A percentile compares a stretch with the other conserved stretches of the same genome.
Conservation (phyloP, 1,284 basidiomycete species). For the Coriolopsis trogii region DNA sequence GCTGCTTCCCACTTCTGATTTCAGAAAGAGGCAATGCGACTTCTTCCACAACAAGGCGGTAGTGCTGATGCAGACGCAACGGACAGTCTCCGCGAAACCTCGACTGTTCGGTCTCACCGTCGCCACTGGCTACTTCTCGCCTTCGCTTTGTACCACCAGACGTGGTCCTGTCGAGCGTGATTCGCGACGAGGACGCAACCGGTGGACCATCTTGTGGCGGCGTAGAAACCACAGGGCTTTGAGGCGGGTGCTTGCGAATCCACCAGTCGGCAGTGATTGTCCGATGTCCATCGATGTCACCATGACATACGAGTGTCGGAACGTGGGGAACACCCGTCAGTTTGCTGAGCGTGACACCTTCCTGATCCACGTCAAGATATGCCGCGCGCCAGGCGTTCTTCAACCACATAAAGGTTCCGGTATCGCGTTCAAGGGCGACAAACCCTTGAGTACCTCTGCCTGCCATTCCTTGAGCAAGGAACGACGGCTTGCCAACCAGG, state of each 20-base stretch:
- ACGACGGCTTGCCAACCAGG: not conserved
- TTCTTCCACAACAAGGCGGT: conserved; percentile 21
- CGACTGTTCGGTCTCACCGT: not conserved
- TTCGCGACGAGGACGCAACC: no score
- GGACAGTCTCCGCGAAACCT: not conserved
- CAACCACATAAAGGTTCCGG: not conserved
- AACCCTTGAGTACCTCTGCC: conserved; percentile 2
- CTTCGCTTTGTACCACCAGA: no score
- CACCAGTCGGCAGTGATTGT: no score
- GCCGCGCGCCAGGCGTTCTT: conserved; percentile 6
- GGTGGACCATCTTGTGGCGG: no score
- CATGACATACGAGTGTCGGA: conserved; percentile 4
- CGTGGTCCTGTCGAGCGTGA: no score
- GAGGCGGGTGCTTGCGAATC: no score
- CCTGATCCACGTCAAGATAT: not conserved
- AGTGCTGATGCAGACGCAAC: not conserved
- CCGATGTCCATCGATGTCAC: not conserved
- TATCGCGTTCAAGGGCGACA: not conserved
- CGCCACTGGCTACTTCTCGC: no score
- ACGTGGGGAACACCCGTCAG: not conserved
- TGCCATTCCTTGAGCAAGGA: not conserved
- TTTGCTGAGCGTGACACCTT: not conserved
- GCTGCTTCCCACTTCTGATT: not conserved
- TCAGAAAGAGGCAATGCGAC: conserved; percentile 16
- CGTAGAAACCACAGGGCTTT: no score